Percentiles rank a stretch among this genome's conserved stretches.
phyloP scores from a whole-genome alignment of 371 early-diverging fungal genomes.

The Mucor mucedo region DNA sequence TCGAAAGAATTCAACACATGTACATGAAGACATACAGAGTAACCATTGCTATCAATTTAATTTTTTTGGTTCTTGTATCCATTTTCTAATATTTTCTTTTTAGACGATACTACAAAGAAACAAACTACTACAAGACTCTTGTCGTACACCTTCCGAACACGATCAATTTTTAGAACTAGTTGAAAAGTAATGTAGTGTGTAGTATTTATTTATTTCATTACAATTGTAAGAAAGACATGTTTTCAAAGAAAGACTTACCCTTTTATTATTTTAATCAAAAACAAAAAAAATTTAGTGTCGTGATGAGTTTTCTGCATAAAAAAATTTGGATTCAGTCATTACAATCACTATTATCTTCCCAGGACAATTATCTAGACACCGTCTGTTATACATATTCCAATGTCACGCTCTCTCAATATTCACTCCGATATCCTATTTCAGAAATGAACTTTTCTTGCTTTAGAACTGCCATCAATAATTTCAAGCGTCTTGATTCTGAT shows the following conservation, averaged over 20 bases:
- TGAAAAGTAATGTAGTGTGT: slow-evolving; percentile 55
- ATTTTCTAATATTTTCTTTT: neutral
- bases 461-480: slow-evolving; percentile 34
- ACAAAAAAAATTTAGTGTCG: slow-evolving; percentile 41
- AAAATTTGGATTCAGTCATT: slow-evolving; percentile 65
- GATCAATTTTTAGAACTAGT: slow-evolving; percentile 61
- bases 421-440: slow-evolving; percentile 46
- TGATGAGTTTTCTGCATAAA: slow-evolving; percentile 63
- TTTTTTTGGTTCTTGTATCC: neutral
- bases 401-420: slow-evolving; percentile 45
- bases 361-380: slow-evolving; percentile 44
- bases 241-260: neutral
- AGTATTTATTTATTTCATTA: neutral
- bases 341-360: slow-evolving; percentile 48
- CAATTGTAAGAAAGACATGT: too few relatives aligned
- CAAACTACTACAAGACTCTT: slow-evolving; percentile 43
- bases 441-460: slow-evolving; percentile 48
- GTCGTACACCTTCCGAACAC: slow-evolving; percentile 58
- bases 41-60: neutral
- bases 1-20: slow-evolving; percentile 66
- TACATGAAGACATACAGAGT: slow-evolving; percentile 57
- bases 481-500: slow-evolving; percentile 43
- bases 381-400: slow-evolving; percentile 40
- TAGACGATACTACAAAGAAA: slow-evolving; percentile 53
- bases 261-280: neutral